Conservation (phyloP, 306 rosid genomes). For the Cicer pinnatifidum region DNA sequence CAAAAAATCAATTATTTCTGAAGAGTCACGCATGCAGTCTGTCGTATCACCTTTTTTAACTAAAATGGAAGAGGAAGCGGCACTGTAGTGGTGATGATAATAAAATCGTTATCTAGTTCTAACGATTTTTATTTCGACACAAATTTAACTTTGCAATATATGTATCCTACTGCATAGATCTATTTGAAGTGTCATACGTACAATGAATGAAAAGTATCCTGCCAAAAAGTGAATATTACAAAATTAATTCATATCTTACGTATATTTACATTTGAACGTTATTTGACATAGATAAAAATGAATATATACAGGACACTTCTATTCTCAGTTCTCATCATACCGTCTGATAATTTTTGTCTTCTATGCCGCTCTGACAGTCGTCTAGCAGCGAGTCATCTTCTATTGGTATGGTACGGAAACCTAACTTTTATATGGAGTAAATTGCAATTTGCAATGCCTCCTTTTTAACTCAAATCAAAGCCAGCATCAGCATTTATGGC, state of each 20-base stretch:
- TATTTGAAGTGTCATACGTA: constrained; percentile 17
- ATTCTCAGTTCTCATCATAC: constrained; percentile 34
- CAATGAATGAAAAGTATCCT: constrained; percentile 12
- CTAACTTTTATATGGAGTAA: constrained; percentile 6
- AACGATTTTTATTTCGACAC: neutral
- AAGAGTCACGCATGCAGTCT: neutral
- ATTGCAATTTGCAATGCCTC: constrained; percentile 22
- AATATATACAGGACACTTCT: constrained; percentile 42
- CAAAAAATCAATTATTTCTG: neutral
- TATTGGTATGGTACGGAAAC: neutral
- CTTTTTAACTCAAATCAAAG: constrained; percentile 84
- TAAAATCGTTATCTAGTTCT: neutral
- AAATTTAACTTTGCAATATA: constrained; percentile 8
- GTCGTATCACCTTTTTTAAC: neutral
- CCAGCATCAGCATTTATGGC: constrained; percentile 96
- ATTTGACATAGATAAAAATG: constrained; percentile 35
- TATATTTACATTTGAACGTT: constrained; percentile 53
- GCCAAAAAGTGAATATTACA: constrained; percentile 31
- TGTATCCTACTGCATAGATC: constrained; percentile 8
- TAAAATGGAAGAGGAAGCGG: neutral
- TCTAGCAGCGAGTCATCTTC: constrained; percentile 20
- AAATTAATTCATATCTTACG: constrained; percentile 36
- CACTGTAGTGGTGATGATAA: neutral
- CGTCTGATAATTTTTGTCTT: constrained; percentile 20
- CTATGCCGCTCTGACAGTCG: constrained; percentile 37